These are phyloP conservation scores for Hymenoscyphus fructigenus DNA, from an alignment of 2,329 filamentous ascomycete genomes.

Conservation along the genomic window DNA sequence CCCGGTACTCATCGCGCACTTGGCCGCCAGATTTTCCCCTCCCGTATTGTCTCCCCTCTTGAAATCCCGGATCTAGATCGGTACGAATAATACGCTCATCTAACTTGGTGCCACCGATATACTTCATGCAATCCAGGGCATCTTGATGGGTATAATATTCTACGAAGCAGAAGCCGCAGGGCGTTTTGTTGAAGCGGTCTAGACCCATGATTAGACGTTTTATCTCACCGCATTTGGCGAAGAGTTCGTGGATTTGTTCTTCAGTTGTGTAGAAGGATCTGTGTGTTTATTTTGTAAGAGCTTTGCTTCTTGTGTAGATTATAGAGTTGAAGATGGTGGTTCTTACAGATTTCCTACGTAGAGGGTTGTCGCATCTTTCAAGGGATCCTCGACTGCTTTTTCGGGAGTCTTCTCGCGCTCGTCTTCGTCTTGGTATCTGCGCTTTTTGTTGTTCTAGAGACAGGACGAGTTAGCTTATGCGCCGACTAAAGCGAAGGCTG, in stretches of 20 bases:
- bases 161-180: conserved; percentile 98
- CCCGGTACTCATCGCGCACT: conserved; percentile 94
- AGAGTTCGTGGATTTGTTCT: conserved; percentile 97
- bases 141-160: conserved; percentile 99
- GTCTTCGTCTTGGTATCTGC: conserved; percentile 58
- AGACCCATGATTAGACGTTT: conserved; percentile 98
- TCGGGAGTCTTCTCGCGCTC: conserved; percentile 47
- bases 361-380: conserved; percentile 86
- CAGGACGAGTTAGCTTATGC: conserved; percentile 25
- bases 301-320: background rate
- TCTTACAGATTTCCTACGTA: conserved; percentile 91
- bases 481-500: conserved; percentile 15
- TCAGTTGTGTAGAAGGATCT: conserved; percentile 98
- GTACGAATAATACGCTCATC: conserved; percentile 96
- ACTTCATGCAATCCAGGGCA: conserved; percentile 97
- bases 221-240: conserved; percentile 95
- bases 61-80: conserved; percentile 92
- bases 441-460: conserved; percentile 52
- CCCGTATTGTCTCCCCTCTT: conserved; percentile 94
- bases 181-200: conserved; percentile 95
- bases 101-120: conserved; percentile 95
- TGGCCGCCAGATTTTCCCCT: conserved; percentile 94
- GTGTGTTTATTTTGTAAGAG: conserved; percentile 17
- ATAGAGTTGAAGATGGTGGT: background rate
- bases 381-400: conserved; percentile 68